phyloP scores from a whole-genome alignment of 257 asterid species.

The Ocimum tenuiflorum region DNA sequence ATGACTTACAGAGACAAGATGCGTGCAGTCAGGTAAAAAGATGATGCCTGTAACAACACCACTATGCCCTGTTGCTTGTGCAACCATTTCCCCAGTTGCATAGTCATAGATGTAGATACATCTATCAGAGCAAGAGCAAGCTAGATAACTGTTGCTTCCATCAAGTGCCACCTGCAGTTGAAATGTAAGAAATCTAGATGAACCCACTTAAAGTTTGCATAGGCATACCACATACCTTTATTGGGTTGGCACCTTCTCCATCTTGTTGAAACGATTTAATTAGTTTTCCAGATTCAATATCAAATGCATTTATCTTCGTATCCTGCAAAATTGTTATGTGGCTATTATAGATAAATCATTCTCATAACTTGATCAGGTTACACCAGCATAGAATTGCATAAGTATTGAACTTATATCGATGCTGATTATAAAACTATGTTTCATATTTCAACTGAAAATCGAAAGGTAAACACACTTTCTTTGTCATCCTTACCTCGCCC shows the following conservation, averaged over 20 bases:
- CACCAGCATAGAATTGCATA: neutral
- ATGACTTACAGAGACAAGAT: conserved; percentile 57
- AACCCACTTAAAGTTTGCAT: conserved; percentile 6
- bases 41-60: conserved; percentile 48
- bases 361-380: conserved; percentile 4
- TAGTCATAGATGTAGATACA: conserved; percentile 52
- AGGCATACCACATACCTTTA: conserved; percentile 37
- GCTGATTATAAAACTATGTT: neutral
- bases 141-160: conserved; percentile 55
- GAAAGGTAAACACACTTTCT: neutral
- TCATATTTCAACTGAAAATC: neutral
- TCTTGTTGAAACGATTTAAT: conserved; percentile 47
- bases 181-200: conserved; percentile 19
- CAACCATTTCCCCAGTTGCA: conserved; percentile 49
- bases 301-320: conserved; percentile 46
- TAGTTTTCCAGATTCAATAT: conserved; percentile 44
- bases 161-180: conserved; percentile 49
- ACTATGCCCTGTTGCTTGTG: conserved; percentile 58
- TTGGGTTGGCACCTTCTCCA: conserved; percentile 42
- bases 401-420: neutral
- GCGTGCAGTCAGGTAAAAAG: conserved; percentile 65
- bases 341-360: conserved; percentile 4
- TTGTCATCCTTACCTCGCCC: conserved; percentile 39
- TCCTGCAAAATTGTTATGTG: conserved; percentile 33
- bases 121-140: conserved; percentile 51